These are phyloP conservation scores for Phytophthora sp. DNA, from an alignment of 352 stramenopile species.

Conservation along the genomic window DNA sequence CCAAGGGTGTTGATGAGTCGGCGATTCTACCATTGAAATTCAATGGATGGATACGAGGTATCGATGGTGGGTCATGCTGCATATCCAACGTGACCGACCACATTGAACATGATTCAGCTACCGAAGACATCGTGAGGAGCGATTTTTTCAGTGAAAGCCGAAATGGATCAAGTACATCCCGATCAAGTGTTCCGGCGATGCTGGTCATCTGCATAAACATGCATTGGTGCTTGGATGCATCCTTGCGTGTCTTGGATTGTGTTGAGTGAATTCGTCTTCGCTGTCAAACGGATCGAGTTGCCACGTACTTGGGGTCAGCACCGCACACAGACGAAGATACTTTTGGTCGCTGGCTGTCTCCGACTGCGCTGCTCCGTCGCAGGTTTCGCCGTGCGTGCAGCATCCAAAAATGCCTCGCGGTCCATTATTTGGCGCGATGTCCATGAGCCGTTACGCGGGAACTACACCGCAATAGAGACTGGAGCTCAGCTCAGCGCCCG, in stretches of 20 bases:
- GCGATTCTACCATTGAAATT: not conserved
- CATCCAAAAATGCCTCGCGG: not conserved
- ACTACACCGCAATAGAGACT: not conserved
- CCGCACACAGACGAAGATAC: constrained; percentile 10
- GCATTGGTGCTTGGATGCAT: constrained; percentile 13
- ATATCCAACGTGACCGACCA: not conserved
- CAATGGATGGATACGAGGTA: constrained; percentile 1
- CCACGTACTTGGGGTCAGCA: constrained; percentile 13
- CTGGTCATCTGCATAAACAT: constrained; percentile 25
- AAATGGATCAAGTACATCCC: no score
- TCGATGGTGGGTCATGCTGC: not conserved
- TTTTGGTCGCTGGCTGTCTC: not conserved
- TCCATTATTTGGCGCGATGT: not conserved
- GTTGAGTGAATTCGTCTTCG: constrained; percentile 14
- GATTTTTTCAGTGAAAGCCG: no score
- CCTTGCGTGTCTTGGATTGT: constrained; percentile 19
- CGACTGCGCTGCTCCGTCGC: constrained; percentile 14
- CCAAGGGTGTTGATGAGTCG: constrained; percentile 41
- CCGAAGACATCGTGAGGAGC: no score
- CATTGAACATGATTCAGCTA: not conserved
- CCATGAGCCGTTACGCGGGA: not conserved
- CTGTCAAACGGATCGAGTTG: constrained; percentile 23
- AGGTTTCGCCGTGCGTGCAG: constrained; percentile 2
- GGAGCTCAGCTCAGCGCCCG: not conserved
- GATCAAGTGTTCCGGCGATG: constrained; percentile 14